Evolutionary conservation across 495 filamentous ascomycete species (phyloP).

Genomic region (Penicillium atrosanguineum): DNA sequence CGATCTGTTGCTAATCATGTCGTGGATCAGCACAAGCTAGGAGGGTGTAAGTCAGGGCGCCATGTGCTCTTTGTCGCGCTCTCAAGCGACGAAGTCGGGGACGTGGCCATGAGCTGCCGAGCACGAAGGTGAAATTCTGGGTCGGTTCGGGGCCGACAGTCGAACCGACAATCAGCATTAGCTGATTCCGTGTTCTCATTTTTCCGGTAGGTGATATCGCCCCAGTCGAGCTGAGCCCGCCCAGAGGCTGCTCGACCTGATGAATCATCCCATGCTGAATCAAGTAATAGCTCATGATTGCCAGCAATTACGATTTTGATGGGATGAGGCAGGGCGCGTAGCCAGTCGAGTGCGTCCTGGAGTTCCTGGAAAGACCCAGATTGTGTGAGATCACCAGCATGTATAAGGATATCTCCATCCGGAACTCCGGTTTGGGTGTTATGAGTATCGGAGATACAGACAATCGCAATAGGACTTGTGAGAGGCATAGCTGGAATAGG

Average conservation of each 20-base stretch:
- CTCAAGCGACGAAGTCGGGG: too few species aligned
- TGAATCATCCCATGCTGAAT: conserved; percentile 33
- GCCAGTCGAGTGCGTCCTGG: conserved; percentile 63
- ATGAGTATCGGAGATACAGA: conserved; percentile 77
- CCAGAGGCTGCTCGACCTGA: conserved; percentile 6
- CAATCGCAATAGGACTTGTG: conserved; percentile 12
- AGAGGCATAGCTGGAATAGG: conserved; percentile 13
- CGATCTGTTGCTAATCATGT: too few species aligned
- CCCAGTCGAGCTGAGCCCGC: conserved; percentile 37
- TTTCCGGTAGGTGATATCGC: conserved; percentile 50
- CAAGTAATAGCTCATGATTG: conserved; percentile 71
- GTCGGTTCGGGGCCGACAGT: too few species aligned
- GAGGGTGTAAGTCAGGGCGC: too few species aligned
- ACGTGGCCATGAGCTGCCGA: too few species aligned
- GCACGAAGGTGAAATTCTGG: too few species aligned
- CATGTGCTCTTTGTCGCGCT: too few species aligned
- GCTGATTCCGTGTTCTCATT: too few species aligned
- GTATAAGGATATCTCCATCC: conserved; percentile 70
- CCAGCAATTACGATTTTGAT: conserved; percentile 70
- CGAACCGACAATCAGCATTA: too few species aligned
- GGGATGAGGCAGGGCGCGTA: conserved; percentile 54
- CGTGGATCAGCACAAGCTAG: too few species aligned
- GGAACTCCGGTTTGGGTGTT: conserved; percentile 56
- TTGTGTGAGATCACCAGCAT: conserved; percentile 72
- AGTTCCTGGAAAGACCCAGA: conserved; percentile 58